Conservation (phyloP, 1,284 basidiomycete genomes). For the Peniophora sp. region DNA sequence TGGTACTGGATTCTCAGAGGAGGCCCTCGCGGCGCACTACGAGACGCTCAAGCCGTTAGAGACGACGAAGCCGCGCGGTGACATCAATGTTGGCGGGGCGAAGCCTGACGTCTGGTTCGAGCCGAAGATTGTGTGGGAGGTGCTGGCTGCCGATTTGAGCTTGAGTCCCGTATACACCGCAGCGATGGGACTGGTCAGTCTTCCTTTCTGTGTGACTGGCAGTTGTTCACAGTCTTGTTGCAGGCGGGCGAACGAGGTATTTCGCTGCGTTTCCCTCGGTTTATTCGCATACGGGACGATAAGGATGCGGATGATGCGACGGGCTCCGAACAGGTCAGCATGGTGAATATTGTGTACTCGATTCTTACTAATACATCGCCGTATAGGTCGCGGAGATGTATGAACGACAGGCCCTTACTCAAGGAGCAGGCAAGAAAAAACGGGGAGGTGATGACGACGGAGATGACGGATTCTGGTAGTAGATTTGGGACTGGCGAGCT, state of each 20-base stretch:
- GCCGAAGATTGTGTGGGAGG: slow-evolving; percentile 95
- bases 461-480: slow-evolving; percentile 88
- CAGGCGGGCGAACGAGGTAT: slow-evolving; percentile 87
- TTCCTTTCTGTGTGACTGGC: slow-evolving; percentile 4
- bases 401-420: slow-evolving; percentile 78
- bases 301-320: slow-evolving; percentile 91
- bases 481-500: slow-evolving; percentile 2
- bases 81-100: slow-evolving; percentile 81
- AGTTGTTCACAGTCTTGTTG: slow-evolving; percentile 1
- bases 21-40: slow-evolving; percentile 79
- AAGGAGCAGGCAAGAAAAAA: slow-evolving; percentile 58
- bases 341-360: not conserved
- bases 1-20: slow-evolving; percentile 96
- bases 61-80: slow-evolving; percentile 57
- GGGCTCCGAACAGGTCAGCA: slow-evolving; percentile 76
- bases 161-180: slow-evolving; percentile 96
- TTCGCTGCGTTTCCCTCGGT: slow-evolving; percentile 93
- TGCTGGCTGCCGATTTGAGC: slow-evolving; percentile 93
- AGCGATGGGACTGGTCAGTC: slow-evolving; percentile 85
- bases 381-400: slow-evolving; percentile 92
- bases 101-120: slow-evolving; percentile 96
- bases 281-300: slow-evolving; percentile 88
- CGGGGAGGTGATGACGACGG: slow-evolving; percentile 57
- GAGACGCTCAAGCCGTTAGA: slow-evolving; percentile 79
- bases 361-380: slow-evolving; percentile 9